These are phyloP conservation scores for Teunomyces kruisii DNA, from an alignment of 805 yeast species.

Conservation along the genomic window DNA sequence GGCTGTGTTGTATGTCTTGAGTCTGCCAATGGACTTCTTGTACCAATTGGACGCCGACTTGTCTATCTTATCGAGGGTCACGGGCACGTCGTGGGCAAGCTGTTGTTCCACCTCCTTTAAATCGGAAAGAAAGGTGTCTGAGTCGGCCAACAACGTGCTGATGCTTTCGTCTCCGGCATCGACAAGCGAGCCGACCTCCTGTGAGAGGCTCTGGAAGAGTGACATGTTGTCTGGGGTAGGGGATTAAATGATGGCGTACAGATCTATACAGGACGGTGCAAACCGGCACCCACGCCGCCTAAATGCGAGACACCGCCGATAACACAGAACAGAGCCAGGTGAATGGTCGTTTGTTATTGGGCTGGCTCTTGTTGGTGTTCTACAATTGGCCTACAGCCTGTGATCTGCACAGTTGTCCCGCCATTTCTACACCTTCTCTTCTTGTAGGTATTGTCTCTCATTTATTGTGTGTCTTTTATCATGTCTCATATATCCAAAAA, in stretches of 20 bases:
- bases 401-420: too few relatives aligned
- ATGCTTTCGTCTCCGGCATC: constrained; percentile 23
- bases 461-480: not conserved
- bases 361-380: too few relatives aligned
- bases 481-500: constrained; percentile 59
- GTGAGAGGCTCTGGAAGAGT: constrained; percentile 24
- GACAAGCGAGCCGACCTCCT: constrained; percentile 25
- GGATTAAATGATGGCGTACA: not conserved
- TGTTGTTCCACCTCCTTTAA: constrained; percentile 24
- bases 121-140: constrained; percentile 22
- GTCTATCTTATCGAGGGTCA: constrained; percentile 12
- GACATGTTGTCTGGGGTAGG: constrained; percentile 10
- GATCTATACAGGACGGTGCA: constrained; percentile 1
- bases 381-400: too few relatives aligned
- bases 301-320: too few relatives aligned
- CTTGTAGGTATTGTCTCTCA: too few relatives aligned
- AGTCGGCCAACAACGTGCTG: constrained; percentile 16
- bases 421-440: too few relatives aligned
- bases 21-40: constrained; percentile 28
- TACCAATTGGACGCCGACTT: constrained; percentile 31
- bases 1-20: constrained; percentile 37
- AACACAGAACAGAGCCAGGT: too few relatives aligned
- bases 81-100: constrained; percentile 13
- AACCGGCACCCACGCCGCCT: not conserved
- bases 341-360: too few relatives aligned